phyloP scores from a whole-genome alignment of 2,329 filamentous ascomycete species.

The Orbilia quercus region DNA sequence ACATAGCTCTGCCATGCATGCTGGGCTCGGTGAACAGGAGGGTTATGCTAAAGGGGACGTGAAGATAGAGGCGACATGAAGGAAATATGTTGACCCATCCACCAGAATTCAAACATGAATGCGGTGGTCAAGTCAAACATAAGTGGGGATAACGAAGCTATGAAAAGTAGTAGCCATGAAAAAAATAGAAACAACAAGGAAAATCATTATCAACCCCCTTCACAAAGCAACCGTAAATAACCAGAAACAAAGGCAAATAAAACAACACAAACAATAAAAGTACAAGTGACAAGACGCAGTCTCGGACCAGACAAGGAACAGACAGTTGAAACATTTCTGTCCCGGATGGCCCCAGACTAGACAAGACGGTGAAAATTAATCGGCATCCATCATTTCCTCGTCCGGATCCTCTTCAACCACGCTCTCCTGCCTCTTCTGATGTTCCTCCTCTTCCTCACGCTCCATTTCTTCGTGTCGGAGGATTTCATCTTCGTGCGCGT shows the following conservation, averaged over 20 bases:
- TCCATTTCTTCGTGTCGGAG: slow-evolving; percentile 65
- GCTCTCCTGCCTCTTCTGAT: slow-evolving; percentile 61
- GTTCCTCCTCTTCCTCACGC: slow-evolving; percentile 63
- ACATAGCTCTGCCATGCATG: slow-evolving; percentile 25
- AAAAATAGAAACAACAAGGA: not conserved
- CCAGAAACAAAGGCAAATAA: not conserved
- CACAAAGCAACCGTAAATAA: slow-evolving; percentile 10
- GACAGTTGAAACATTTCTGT: too few species aligned
- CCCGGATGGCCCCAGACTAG: too few species aligned
- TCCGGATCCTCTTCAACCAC: slow-evolving; percentile 65
- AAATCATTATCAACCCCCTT: slow-evolving; percentile 10
- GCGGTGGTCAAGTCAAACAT: slow-evolving; percentile 43
- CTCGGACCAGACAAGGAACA: too few species aligned
- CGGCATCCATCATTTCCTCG: slow-evolving; percentile 64
- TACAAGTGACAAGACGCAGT: slow-evolving; percentile 37
- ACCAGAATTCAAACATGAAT: not conserved
- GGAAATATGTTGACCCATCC: slow-evolving; percentile 28
- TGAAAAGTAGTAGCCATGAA: not conserved
- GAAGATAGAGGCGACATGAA: not conserved
- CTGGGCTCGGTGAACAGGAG: not conserved
- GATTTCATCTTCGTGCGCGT: slow-evolving; percentile 64
- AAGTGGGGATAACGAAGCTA: not conserved
- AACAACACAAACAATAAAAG: slow-evolving; percentile 15
- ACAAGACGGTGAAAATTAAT: too few species aligned
- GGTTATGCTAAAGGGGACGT: not conserved